Evolutionary conservation across 1,284 basidiomycete genomes (phyloP), one percentile per base, ranked within the genome.

Genomic region (Neotropicomus parvogracilis): DNA sequence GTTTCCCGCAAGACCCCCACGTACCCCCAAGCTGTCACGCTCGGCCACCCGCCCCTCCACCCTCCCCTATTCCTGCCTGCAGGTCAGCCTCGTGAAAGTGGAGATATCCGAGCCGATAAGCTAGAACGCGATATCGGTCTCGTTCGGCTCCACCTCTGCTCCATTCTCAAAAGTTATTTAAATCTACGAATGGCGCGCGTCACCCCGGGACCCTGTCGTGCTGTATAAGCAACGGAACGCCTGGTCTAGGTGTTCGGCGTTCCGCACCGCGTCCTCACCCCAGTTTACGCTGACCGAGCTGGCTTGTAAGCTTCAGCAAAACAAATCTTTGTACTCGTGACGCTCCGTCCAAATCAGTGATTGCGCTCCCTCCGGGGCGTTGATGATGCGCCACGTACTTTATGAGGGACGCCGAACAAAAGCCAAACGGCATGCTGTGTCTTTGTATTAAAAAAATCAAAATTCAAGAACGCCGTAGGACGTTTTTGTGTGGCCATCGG

Each of bases 31-130:
- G 16, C 37, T 40, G 44, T 49, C 50, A 36, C 41, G 26, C 29
- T 39, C 44, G 40, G 45, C 50, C 41, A 47, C 44, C 13, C 19
- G 19, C 31, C 8, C 48, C 40, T 58, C 58, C 60, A 60, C 56
- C 55, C 44, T 45, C 40, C 40, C 31, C 31, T 38, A 48, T 45
- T 16, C 35, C 38, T 38, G 35, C 46, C 41, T 50, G 42, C 45
- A 48, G 44, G 46, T 27, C 17, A 35, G 42, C 46, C 47, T 58
- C 46, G 45, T 48, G 59, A 46, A 45, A 19, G 32, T 33, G 58
- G 58, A 59, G 48, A 64, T 62, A 48, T 21, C 60, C 60, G 62
- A 17, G 49, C 45, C 34, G 57, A 55, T 59, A 57, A 49, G 44
- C 46, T 55, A 57, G 40, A 48, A 44, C 49, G 41, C 31, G 46